A percentile compares a stretch with the other conserved stretches of the same genome.
phyloP scores from a whole-genome alignment of 78 protist species.

The Thecamonas trahens region DNA sequence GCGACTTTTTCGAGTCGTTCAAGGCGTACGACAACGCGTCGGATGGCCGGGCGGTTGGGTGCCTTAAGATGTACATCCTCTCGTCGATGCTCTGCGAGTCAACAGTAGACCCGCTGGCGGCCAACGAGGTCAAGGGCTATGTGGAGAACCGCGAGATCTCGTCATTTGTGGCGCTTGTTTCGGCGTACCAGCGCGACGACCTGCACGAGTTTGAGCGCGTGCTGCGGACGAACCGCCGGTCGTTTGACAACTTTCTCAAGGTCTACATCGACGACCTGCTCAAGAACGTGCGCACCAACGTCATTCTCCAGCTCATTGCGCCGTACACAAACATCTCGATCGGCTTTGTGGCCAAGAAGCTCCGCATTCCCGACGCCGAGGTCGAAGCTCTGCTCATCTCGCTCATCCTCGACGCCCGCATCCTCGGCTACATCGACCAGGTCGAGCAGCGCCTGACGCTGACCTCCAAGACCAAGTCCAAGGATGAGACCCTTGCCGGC shows the following conservation, averaged over 20 bases:
- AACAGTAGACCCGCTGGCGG: conserved; percentile 86
- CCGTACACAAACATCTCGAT: conserved; percentile 88
- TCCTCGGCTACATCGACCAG: conserved; percentile 79
- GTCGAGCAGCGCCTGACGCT: conserved; percentile 25
- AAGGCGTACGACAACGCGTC: conserved; percentile 93
- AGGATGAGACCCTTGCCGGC: no score
- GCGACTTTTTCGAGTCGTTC: conserved; percentile 93
- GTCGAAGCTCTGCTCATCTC: conserved; percentile 79
- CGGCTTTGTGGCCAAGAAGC: conserved; percentile 58
- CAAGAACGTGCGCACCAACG: conserved; percentile 72
- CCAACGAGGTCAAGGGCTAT: conserved; percentile 64
- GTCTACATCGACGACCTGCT: conserved; percentile 80
- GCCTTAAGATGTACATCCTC: conserved; percentile 87
- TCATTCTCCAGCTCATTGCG: conserved; percentile 62
- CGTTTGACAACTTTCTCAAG: conserved; percentile 23
- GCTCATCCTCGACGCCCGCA: conserved; percentile 75
- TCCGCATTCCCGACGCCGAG: conserved; percentile 59
- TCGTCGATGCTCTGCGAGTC: conserved; percentile 78
- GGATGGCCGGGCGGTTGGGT: conserved; percentile 64
- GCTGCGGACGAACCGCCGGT: conserved; percentile 7
- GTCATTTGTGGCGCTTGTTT: conserved; percentile 63
- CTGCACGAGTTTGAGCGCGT: conserved; percentile 75
- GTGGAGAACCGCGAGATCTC: conserved; percentile 80
- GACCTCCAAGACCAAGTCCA: no score
- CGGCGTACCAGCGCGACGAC: conserved; percentile 63